Conservation (phyloP, 306 rosid genomes). For the Mucuna pruriens region DNA sequence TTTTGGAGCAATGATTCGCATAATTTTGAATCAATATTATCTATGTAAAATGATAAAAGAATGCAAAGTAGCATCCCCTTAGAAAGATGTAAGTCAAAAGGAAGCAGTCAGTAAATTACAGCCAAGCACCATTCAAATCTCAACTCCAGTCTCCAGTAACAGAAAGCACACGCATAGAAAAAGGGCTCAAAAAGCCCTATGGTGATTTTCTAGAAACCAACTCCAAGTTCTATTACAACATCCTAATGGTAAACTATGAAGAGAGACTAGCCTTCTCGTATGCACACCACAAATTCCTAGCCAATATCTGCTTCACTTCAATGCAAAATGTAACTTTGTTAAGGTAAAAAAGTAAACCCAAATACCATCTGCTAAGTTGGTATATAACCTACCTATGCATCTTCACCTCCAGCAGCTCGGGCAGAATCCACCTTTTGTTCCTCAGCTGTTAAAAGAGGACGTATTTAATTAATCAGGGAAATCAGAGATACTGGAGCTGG, state of each 20-base stretch:
- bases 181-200: not conserved
- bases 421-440: constrained; percentile 58
- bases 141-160: constrained; percentile 29
- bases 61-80: constrained; percentile 28
- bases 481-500: not conserved
- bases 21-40: not conserved
- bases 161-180: constrained; percentile 29
- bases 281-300: constrained; percentile 36
- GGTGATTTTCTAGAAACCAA: constrained; percentile 25
- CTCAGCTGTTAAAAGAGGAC: constrained; percentile 42
- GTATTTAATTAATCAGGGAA: not conserved
- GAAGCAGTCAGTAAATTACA: constrained; percentile 40
- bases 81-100: constrained; percentile 12
- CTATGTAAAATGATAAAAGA: constrained; percentile 21
- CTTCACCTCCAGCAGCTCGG: constrained; percentile 48
- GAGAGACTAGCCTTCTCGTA: constrained; percentile 42
- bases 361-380: constrained; percentile 8
- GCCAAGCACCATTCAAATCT: constrained; percentile 37
- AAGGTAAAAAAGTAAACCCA: not conserved
- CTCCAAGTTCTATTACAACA: constrained; percentile 41
- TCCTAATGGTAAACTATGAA: constrained; percentile 37
- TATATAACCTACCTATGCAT: constrained; percentile 55
- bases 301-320: constrained; percentile 40
- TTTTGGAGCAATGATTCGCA: constrained; percentile 6
- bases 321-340: constrained; percentile 40